phyloP scores from a whole-genome alignment of 2,329 filamentous ascomycete genomes.

The Aspergillus neoniger region DNA sequence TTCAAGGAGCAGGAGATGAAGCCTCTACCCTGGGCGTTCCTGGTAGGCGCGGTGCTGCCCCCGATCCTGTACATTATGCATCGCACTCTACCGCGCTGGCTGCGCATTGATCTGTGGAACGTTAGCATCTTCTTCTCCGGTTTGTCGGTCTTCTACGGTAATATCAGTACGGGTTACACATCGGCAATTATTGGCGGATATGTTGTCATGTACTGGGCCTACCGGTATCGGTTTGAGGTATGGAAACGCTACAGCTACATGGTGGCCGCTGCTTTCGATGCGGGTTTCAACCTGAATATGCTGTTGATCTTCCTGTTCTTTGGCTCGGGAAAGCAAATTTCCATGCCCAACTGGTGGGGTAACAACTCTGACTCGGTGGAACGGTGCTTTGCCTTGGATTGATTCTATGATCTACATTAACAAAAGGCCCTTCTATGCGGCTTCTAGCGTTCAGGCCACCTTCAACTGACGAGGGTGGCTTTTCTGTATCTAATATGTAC shows the following conservation, averaged over 20 bases:
- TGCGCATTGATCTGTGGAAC: constrained; percentile 61
- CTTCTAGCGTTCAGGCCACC: not conserved
- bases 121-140: constrained; percentile 63
- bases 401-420: not conserved
- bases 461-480: not conserved
- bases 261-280: constrained; percentile 62
- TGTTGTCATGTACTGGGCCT: constrained; percentile 62
- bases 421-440: not conserved
- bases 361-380: constrained; percentile 59
- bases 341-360: constrained; percentile 67
- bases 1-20: constrained; percentile 32
- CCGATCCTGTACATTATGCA: constrained; percentile 53
- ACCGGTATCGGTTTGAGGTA: constrained; percentile 56
- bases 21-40: constrained; percentile 35
- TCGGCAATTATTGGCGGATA: constrained; percentile 62
- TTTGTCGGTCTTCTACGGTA: constrained; percentile 60
- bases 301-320: constrained; percentile 63
- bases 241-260: constrained; percentile 65
- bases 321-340: constrained; percentile 57
- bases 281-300: constrained; percentile 64
- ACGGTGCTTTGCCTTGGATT: constrained; percentile 58
- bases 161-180: constrained; percentile 61
- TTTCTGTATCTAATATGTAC: not conserved
- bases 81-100: constrained; percentile 51
- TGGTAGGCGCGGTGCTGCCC: constrained; percentile 34